Evolutionary conservation across 805 yeast species (phyloP).

Genomic region (Ogataea dorogensis): DNA sequence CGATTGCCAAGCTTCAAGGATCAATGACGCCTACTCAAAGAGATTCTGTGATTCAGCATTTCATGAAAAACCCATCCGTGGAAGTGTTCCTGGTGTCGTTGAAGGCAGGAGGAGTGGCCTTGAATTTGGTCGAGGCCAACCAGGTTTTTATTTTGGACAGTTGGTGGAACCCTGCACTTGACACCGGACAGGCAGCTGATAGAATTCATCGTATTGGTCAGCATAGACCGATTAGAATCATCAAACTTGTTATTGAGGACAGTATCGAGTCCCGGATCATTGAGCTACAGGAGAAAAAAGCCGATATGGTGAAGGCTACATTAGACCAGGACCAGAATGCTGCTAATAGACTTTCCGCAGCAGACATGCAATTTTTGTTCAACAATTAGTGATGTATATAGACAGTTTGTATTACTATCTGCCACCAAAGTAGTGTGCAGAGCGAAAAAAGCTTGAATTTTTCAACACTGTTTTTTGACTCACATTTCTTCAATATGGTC

Average conservation of each 20-base stretch:
- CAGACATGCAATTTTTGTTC: conserved; percentile 92
- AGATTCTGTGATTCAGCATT: conserved; percentile 84
- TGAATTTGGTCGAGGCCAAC: conserved; percentile 93
- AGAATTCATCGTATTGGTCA: conserved; percentile 98
- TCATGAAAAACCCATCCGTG: conserved; percentile 88
- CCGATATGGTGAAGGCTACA: conserved; percentile 97
- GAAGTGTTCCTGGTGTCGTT: conserved; percentile 93
- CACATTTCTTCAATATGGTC: conserved; percentile 24
- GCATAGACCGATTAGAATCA: conserved; percentile 87
- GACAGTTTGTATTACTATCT: conserved; percentile 1
- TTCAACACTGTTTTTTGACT: conserved; percentile 6
- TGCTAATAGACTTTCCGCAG: conserved; percentile 82
- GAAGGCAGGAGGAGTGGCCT: conserved; percentile 98
- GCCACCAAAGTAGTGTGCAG: conserved; percentile 12
- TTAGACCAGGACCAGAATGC: conserved; percentile 92
- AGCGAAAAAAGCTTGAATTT: conserved; percentile 5
- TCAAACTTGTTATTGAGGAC: conserved; percentile 92
- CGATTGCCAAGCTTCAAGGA: conserved; percentile 92
- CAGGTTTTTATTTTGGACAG: conserved; percentile 96
- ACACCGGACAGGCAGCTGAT: conserved; percentile 94
- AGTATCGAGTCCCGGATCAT: conserved; percentile 95
- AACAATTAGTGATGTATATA: conserved; percentile 51
- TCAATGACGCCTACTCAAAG: conserved; percentile 96
- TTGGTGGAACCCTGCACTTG: conserved; percentile 99
- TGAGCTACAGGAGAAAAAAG: conserved; percentile 95